Evolutionary conservation across 1,284 basidiomycete genomes (phyloP).

Genomic region (Heterobasidion annosum): DNA sequence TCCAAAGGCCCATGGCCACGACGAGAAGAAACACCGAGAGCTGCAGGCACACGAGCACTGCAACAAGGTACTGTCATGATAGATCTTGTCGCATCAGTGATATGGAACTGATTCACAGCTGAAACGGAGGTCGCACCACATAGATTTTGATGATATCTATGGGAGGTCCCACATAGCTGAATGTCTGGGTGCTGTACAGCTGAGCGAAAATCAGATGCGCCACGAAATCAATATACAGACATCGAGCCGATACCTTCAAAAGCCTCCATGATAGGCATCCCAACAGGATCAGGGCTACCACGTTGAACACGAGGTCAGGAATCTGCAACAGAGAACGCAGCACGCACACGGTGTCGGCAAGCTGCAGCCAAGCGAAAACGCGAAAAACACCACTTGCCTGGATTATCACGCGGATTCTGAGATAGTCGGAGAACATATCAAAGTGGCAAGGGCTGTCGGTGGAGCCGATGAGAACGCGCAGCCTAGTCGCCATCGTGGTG

Average conservation of each 20-base stretch:
- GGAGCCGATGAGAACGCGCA: conserved; percentile 28
- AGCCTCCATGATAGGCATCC: not conserved
- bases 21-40: conserved; percentile 44
- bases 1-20: conserved; percentile 43
- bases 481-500: conserved; percentile 12
- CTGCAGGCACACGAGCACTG: conserved; percentile 46
- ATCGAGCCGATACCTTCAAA: not conserved
- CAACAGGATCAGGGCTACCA: not conserved
- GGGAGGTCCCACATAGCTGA: not conserved
- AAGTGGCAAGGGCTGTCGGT: conserved; percentile 36
- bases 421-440: conserved; percentile 37
- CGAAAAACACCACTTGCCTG: conserved; percentile 25
- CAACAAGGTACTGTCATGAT: conserved; percentile 36
- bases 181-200: not conserved
- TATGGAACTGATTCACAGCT: not conserved
- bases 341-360: not conserved
- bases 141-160: not conserved
- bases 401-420: conserved; percentile 27
- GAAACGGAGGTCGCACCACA: not conserved
- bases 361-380: not conserved
- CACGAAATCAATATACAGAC: not conserved
- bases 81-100: conserved; percentile 3
- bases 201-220: not conserved
- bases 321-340: not conserved
- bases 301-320: not conserved